Evolutionary conservation across 169 alveolate genomes (phyloP), one percentile per base, ranked within the genome.

Genomic region (Cryptosporidium sp.): DNA sequence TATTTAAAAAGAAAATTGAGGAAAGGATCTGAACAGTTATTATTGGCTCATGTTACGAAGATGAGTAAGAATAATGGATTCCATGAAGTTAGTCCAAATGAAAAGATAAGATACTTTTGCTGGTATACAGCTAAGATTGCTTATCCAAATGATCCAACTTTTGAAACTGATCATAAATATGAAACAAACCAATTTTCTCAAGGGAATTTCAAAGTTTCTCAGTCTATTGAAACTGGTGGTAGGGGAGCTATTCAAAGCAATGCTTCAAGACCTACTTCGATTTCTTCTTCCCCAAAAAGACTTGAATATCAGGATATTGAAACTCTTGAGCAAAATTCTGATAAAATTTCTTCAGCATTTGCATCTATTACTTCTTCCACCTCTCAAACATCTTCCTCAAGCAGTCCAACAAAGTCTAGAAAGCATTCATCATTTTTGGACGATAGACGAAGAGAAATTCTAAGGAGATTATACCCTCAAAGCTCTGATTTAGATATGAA

Each of bases 41-140:
- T 65, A 21, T 62, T 80, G 74, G 89, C 89, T 9, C 65, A 62
- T 16, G 75, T 65, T 29, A 29, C 21, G 26, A 59, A 80, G 52
- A 41, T 80, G 59, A 59, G 48, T 48, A 67, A 61, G 39, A 45
- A 67, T 2, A 35, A 43, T 31, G 71, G 31, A 14, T 80, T 26
- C 29, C 7, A 62, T 48, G 51, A 62, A 16, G 74, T 65, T 26
- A 31, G 68, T 10, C 41, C 74, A 29, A 21, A 21, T 7, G 89
- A 80, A 37, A 62, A 43, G 31, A 80, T 80, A 14, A 26, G 89
- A 29, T 45, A 62, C 43, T 80, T 80, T 62, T 80, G 89, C 41
- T 80, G 89, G 89, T 62, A 80, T 58, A 33, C 86, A n/a, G 86
- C 86, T 37, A 73, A 59, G 23, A 35, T 7, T n/a, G 33, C 41